Base-by-base conservation (phyloP, 768 basidiomycete species). In the Macrolepiota dolichaula region DNA sequence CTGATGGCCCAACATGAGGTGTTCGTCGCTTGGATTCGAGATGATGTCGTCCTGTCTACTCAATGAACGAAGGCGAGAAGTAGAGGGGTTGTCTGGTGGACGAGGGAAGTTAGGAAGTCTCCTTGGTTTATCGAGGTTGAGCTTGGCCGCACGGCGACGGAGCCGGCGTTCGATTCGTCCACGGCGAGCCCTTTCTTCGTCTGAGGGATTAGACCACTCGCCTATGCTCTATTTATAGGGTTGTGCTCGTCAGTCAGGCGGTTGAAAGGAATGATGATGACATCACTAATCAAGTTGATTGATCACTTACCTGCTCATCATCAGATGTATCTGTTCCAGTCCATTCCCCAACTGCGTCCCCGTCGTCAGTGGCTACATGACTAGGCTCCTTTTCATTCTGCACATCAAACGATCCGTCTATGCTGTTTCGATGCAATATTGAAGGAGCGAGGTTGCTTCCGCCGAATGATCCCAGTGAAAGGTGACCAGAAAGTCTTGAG, bases 171-270 rank as follows among this genome's bases (percentile, higher is more conserved):
- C 84, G 49, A 83, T 72, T 32, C 90, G 85, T 32, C 80, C 74
- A 63, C 86, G 86, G 22, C 91, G 84, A 3, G 88, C 91, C 29
- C 88, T 83, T 69, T 94, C 92, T 72, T 94, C 92, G 68, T 94
- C 92, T 25, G 92, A 94, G 17, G 92, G 92, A 68, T 94, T 94
- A 24, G 92, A 94, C 83, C 84, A 94, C 74, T 94, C 92, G 27
- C 91, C 91, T 52, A 92, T 87, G 66, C 90, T 92, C 87, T 91
- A 77, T 65, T 29, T 56, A 59, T 15, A 32, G 59, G 63, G 36
- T 32, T 3, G 29, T 7, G 29, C 7, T 32, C 29, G 29, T 32
- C 29, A 44, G 17, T 44, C 29, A 62, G 53, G 51, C 13, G 42
- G 40, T 56, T 42, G 51, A 51, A 44, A 27, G 29, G 29, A 32